These are phyloP conservation scores for Candida berthetii DNA, from an alignment of 805 yeast genomes.

Conservation along the genomic window DNA sequence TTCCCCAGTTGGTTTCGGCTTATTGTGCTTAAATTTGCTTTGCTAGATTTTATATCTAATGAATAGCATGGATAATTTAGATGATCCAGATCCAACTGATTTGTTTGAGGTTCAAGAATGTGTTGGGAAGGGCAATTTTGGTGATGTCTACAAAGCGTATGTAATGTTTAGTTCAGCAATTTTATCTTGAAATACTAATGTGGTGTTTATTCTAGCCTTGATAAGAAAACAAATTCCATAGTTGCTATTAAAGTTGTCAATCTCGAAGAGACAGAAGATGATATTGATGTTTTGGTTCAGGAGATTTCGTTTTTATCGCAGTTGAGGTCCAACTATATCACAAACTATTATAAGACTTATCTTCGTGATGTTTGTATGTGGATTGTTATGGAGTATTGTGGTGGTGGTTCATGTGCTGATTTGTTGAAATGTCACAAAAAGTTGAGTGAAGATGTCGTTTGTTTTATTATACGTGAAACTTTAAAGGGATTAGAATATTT, in stretches of 20 bases:
- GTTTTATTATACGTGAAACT: constrained; percentile 57
- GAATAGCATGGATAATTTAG: neutral
- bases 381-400: constrained; percentile 94
- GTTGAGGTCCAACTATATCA: constrained; percentile 55
- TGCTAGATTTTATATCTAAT: too few species aligned
- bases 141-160: constrained; percentile 70
- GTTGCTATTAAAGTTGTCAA: constrained; percentile 89
- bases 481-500: constrained; percentile 70
- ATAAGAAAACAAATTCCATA: constrained; percentile 24
- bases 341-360: constrained; percentile 59
- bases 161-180: neutral
- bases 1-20: too few species aligned
- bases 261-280: constrained; percentile 74
- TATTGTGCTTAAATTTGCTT: too few species aligned
- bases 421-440: constrained; percentile 49
- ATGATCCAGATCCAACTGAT: constrained; percentile 17
- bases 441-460: constrained; percentile 53
- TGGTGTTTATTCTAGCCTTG: constrained; percentile 6
- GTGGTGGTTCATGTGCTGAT: constrained; percentile 88
- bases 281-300: constrained; percentile 59
- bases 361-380: constrained; percentile 65
- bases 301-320: constrained; percentile 75
- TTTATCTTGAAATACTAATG: neutral
- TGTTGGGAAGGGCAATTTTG: constrained; percentile 82
- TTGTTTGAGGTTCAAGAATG: constrained; percentile 40